Base-by-base conservation (phyloP, 306 rosid genomes). In the Inga oerstediana region DNA sequence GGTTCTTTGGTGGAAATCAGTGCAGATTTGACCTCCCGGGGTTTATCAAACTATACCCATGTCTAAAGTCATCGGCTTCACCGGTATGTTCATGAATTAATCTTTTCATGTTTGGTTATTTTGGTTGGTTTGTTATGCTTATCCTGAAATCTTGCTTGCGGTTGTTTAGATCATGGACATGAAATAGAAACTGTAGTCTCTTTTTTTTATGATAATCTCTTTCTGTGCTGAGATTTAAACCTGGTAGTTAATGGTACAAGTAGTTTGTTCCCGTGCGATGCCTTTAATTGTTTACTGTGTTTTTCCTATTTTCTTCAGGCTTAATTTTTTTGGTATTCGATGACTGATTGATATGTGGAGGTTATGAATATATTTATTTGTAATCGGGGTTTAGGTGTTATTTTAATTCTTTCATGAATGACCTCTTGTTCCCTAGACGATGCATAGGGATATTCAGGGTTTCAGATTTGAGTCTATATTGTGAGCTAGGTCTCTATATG, bases 11-110 rank as follows among this genome's bases (percentile, higher is more conserved):
- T 30, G 86, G 64, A 20, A 83, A 84, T 41, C 90, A 62, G 67
- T 83, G 75, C 85, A 27, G 68, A 82, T 85, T 89, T 87, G 65
- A 51, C 85, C 90, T 77, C 91, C 79, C 75, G 80, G 75, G 93
- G 85, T 75, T 88, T 85, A 82, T 87, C 83, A 81, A 89, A 85
- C 88, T 80, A 68, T 62, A 67, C 84, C 84, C 90, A 97, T 97
- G 99, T 97, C 98, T 35, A 85, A 92, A 87, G 88, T 97, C 89
- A 84, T 92, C 45, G 90, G 90, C 72, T 97, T 89, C 84, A 73
- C 92, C 44, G 99, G 98, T 97, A 30, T 82, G 93, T 74, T 67
- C 6, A 24, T 46, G 46, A 10, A n/a, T 82, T 68, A 22, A 0
- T 65, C 0, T 0, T 44, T 4, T 5, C 5, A 1, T 7, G 19